Evolutionary conservation across 441 rosid genomes (phyloP).

Genomic region (Daphne laureola): DNA sequence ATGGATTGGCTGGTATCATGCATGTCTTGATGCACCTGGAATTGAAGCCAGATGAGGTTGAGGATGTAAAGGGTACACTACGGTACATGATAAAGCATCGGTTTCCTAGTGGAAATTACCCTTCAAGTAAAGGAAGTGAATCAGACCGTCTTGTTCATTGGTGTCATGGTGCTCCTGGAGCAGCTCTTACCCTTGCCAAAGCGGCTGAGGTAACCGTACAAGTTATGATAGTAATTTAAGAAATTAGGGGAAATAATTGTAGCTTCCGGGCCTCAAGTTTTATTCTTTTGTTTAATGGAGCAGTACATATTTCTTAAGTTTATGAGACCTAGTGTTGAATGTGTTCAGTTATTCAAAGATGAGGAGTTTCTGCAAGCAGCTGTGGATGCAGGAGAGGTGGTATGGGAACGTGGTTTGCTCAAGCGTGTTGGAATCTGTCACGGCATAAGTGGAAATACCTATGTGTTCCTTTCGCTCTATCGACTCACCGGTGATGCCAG

Average conservation of each 20-base stretch:
- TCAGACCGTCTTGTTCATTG: slow-evolving; percentile 65
- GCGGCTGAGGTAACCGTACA: slow-evolving; percentile 57
- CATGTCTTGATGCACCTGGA: slow-evolving; percentile 63
- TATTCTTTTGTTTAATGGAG: no score
- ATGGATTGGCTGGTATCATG: slow-evolving; percentile 70
- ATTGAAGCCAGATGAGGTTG: slow-evolving; percentile 48
- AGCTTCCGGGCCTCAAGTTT: no score
- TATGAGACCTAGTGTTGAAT: no score
- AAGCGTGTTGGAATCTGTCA: slow-evolving; percentile 65
- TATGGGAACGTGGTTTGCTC: slow-evolving; percentile 58
- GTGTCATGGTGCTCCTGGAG: slow-evolving; percentile 78
- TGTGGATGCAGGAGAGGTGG: slow-evolving; percentile 52
- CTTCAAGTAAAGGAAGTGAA: slow-evolving; percentile 54
- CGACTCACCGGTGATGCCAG: slow-evolving; percentile 35
- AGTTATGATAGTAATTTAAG: not conserved
- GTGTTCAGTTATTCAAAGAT: slow-evolving; percentile 40
- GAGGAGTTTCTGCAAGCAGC: slow-evolving; percentile 55
- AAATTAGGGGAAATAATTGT: no score
- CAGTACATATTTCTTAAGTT: no score
- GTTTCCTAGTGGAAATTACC: slow-evolving; percentile 62
- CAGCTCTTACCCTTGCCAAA: slow-evolving; percentile 53
- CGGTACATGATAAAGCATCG: slow-evolving; percentile 50
- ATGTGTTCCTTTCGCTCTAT: slow-evolving; percentile 50
- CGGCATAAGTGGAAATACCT: slow-evolving; percentile 61
- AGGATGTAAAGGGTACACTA: slow-evolving; percentile 59